A percentile compares a stretch with the other conserved stretches of the same genome.
Conservation (phyloP, 73 alveolate genomes). For the Tetrahymena malaccensis region DNA sequence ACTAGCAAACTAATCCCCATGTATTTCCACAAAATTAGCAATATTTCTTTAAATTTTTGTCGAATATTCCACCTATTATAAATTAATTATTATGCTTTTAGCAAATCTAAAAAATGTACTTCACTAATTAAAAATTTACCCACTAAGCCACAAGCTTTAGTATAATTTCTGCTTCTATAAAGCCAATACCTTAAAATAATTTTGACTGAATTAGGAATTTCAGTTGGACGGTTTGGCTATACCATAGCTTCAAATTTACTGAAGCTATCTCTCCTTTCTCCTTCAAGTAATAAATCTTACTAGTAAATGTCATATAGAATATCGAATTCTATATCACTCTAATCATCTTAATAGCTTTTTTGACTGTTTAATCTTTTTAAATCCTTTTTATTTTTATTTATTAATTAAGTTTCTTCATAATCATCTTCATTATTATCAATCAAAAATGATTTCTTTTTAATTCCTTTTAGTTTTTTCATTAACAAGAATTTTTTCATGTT, state of each 20-base stretch:
- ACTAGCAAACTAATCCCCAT: constrained; percentile 35
- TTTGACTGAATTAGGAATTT: background rate
- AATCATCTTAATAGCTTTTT: background rate
- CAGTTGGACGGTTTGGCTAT: background rate
- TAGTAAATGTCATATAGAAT: background rate
- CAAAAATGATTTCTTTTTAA: background rate
- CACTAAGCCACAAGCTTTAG: background rate
- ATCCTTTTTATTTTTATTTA: too few species aligned
- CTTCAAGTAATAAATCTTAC: background rate
- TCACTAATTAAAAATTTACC: background rate
- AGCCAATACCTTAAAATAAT: constrained; percentile 33
- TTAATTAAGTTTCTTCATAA: background rate
- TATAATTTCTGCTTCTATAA: constrained; percentile 24
- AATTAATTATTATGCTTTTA: background rate
- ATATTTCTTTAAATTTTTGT: constrained; percentile 4
- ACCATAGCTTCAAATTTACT: background rate
- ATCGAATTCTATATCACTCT: background rate
- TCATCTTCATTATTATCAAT: background rate
- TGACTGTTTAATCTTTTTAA: background rate
- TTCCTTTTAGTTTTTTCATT: background rate
- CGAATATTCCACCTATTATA: constrained; percentile 16
- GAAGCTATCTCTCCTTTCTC: background rate
- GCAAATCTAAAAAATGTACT: background rate
- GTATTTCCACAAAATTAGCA: constrained; percentile 31
- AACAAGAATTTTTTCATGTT: background rate